Evolutionary conservation across 2,329 filamentous ascomycete genomes (phyloP).

Genomic region (Orbilia brochopaga): DNA sequence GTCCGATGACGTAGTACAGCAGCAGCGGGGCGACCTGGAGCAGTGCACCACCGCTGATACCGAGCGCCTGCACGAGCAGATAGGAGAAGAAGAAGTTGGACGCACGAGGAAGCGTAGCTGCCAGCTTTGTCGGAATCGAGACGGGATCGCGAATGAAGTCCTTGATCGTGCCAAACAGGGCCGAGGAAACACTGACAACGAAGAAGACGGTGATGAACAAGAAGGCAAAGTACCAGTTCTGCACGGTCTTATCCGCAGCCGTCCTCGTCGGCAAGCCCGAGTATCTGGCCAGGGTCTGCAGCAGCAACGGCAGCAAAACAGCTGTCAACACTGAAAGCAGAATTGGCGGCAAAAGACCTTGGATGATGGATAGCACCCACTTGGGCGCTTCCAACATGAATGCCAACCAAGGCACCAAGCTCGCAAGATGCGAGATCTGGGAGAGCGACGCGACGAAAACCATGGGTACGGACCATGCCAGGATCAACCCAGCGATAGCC

Average conservation of each 20-base stretch:
- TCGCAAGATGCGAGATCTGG: constrained; percentile 74
- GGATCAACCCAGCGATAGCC: constrained; percentile 74
- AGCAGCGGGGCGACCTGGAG: constrained; percentile 80
- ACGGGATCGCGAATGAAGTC: constrained; percentile 70
- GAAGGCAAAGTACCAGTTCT: constrained; percentile 91
- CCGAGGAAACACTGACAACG: constrained; percentile 83
- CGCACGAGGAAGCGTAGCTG: constrained; percentile 78
- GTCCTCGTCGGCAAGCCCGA: constrained; percentile 54
- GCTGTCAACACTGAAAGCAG: constrained; percentile 36
- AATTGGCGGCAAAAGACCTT: constrained; percentile 81
- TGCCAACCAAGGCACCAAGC: constrained; percentile 69
- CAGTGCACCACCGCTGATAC: constrained; percentile 85
- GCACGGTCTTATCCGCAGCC: constrained; percentile 63
- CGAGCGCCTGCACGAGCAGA: constrained; percentile 92
- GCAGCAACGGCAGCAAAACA: constrained; percentile 42
- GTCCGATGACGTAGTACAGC: constrained; percentile 80
- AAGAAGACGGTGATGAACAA: constrained; percentile 94
- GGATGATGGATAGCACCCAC: constrained; percentile 70
- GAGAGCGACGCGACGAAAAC: constrained; percentile 83
- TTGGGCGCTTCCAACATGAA: constrained; percentile 71
- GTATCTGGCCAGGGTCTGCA: constrained; percentile 52
- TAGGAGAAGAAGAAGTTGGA: constrained; percentile 99
- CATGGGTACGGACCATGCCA: constrained; percentile 90
- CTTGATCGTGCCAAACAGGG: constrained; percentile 70
- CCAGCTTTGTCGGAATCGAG: constrained; percentile 74